These are phyloP conservation scores for Stevia rebaudiana DNA, from an alignment of 140 eudicot species.

Conservation along the genomic window DNA sequence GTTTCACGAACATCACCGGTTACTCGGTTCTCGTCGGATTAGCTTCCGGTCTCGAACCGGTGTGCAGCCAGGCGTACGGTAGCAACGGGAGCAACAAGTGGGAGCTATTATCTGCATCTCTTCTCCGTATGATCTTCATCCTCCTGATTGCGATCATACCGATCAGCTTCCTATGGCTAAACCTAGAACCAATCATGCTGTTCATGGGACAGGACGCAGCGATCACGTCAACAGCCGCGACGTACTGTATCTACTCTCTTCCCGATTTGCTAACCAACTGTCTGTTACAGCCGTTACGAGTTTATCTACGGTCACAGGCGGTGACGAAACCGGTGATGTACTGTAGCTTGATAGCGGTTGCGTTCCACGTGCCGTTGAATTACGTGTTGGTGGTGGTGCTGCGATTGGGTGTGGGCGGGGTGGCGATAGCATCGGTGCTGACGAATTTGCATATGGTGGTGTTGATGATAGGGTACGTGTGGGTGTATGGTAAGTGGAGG, in stretches of 20 bases:
- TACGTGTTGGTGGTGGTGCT: slow-evolving; percentile 51
- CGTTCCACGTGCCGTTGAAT: slow-evolving; percentile 76
- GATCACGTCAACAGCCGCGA: slow-evolving; percentile 69
- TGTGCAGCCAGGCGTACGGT: slow-evolving; percentile 85
- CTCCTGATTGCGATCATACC: slow-evolving; percentile 62
- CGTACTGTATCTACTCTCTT: slow-evolving; percentile 63
- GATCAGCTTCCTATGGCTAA: slow-evolving; percentile 58
- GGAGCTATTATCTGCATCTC: slow-evolving; percentile 62
- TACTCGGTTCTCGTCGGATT: slow-evolving; percentile 90
- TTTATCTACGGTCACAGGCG: slow-evolving; percentile 74
- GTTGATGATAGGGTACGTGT: slow-evolving; percentile 65
- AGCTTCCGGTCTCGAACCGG: slow-evolving; percentile 87
- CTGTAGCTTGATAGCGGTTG: slow-evolving; percentile 69
- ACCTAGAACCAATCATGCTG: slow-evolving; percentile 62
- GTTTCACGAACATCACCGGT: slow-evolving; percentile 94
- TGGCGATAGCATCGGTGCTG: slow-evolving; percentile 79
- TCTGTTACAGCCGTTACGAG: slow-evolving; percentile 72
- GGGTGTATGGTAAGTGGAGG: slow-evolving; percentile 52
- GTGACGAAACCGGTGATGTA: slow-evolving; percentile 89
- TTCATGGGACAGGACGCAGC: slow-evolving; percentile 71
- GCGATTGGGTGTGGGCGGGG: slow-evolving; percentile 73
- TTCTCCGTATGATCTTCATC: slow-evolving; percentile 72
- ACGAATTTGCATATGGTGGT: slow-evolving; percentile 78
- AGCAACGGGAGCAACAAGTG: slow-evolving; percentile 57
- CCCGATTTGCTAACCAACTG: slow-evolving; percentile 83